Conservation (phyloP, 2,329 filamentous ascomycete genomes). For the Cadophora gregata region DNA sequence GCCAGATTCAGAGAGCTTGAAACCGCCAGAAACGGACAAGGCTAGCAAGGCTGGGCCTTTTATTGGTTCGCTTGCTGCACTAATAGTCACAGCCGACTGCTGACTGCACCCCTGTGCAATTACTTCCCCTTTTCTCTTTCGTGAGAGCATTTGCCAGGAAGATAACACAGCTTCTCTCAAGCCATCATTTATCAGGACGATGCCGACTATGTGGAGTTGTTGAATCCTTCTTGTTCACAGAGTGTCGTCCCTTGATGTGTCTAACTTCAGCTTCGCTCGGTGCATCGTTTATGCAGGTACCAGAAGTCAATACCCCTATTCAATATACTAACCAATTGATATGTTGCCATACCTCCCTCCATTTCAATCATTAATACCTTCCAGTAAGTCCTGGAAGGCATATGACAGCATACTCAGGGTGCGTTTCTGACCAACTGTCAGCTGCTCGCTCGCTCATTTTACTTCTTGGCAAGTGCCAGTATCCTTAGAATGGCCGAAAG, state of each 20-base stretch:
- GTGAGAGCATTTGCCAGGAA: background rate
- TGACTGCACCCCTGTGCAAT: background rate
- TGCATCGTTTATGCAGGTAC: background rate
- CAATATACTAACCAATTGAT: background rate
- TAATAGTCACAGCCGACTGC: slow-evolving; percentile 10
- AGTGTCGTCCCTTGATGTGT: background rate
- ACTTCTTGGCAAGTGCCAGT: too few relatives aligned
- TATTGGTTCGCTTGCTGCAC: slow-evolving; percentile 24
- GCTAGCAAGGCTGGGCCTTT: background rate
- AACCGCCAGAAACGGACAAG: slow-evolving; percentile 26
- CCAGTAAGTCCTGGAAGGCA: too few relatives aligned
- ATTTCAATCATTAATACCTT: too few relatives aligned
- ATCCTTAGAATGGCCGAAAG: too few relatives aligned
- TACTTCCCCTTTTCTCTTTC: slow-evolving; percentile 18
- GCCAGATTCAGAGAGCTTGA: slow-evolving; percentile 15
- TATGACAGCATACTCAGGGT: too few relatives aligned
- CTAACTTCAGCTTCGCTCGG: background rate
- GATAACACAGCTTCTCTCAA: background rate
- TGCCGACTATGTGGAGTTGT: background rate
- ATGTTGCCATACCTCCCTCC: background rate
- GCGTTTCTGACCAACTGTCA: too few relatives aligned
- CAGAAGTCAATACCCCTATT: background rate
- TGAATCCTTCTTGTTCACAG: too few relatives aligned
- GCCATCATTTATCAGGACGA: background rate
- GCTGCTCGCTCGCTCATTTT: too few relatives aligned